phyloP scores from a whole-genome alignment of 306 rosid species.

The Astragalus membranaceus region DNA sequence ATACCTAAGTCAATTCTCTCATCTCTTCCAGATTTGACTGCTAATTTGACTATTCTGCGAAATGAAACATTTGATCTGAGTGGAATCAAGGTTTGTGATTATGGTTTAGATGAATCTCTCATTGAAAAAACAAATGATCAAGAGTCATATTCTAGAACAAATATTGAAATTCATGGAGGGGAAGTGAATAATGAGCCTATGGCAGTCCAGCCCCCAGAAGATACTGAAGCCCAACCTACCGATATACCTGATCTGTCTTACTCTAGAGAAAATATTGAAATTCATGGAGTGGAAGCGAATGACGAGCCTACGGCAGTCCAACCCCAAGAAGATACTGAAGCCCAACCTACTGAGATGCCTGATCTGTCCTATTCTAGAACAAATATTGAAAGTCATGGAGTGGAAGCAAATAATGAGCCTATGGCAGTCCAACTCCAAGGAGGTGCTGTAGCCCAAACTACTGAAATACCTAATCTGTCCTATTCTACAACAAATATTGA shows the following conservation, averaged over 20 bases:
- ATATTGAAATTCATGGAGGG: slow-evolving; percentile 35
- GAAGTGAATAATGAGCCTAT: slow-evolving; percentile 29
- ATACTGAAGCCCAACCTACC: slow-evolving; percentile 35
- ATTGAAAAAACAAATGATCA: slow-evolving; percentile 40
- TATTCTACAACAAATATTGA: slow-evolving; percentile 12
- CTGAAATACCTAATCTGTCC: background rate
- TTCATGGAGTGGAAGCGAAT: slow-evolving; percentile 21
- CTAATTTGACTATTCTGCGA: slow-evolving; percentile 49
- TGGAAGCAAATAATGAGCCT: slow-evolving; percentile 25
- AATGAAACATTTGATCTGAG: slow-evolving; percentile 50
- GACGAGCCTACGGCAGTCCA: slow-evolving; percentile 23
- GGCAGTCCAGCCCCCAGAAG: slow-evolving; percentile 30
- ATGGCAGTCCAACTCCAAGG: slow-evolving; percentile 24
- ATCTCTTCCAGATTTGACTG: slow-evolving; percentile 60
- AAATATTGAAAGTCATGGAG: background rate
- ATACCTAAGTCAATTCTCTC: slow-evolving; percentile 15
- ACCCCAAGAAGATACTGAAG: slow-evolving; percentile 40
- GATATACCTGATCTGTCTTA: slow-evolving; percentile 21
- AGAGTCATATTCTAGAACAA: slow-evolving; percentile 36
- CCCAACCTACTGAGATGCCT: slow-evolving; percentile 22
- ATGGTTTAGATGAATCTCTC: slow-evolving; percentile 31
- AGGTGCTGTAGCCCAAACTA: slow-evolving; percentile 37
- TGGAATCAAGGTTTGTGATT: slow-evolving; percentile 44
- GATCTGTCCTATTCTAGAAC: slow-evolving; percentile 15
- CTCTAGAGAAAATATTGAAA: background rate